phyloP scores from a whole-genome alignment of 2,329 filamentous ascomycete genomes.

The Aspergillus quadrilineatus region DNA sequence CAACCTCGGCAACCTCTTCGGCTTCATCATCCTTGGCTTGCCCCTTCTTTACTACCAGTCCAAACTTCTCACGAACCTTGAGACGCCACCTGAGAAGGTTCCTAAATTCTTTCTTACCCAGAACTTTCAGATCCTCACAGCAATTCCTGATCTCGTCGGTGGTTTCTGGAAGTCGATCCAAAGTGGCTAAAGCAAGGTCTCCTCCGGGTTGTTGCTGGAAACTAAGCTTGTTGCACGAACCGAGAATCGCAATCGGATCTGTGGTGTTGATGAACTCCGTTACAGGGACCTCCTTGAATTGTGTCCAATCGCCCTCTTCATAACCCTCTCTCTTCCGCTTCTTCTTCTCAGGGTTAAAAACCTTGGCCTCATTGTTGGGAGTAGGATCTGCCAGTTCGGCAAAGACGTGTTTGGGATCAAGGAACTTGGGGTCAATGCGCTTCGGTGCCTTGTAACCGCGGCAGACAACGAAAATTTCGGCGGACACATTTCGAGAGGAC shows the following conservation, averaged over 20 bases:
- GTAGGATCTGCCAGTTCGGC: constrained; percentile 82
- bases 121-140: constrained; percentile 80
- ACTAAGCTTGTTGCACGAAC: constrained; percentile 76
- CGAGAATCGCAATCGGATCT: constrained; percentile 90
- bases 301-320: constrained; percentile 89
- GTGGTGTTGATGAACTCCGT: constrained; percentile 92
- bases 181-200: constrained; percentile 80
- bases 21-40: constrained; percentile 52
- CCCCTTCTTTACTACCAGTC: constrained; percentile 73
- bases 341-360: constrained; percentile 96
- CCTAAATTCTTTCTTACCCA: constrained; percentile 94
- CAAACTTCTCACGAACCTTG: constrained; percentile 85
- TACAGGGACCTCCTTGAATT: constrained; percentile 84
- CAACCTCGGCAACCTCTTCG: constrained; percentile 78
- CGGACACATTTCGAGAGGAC: constrained; percentile 91
- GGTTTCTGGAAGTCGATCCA: constrained; percentile 83
- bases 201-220: constrained; percentile 78
- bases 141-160: constrained; percentile 76
- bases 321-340: constrained; percentile 98
- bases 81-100: constrained; percentile 84
- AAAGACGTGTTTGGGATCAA: constrained; percentile 87
- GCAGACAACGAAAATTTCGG: constrained; percentile 98
- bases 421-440: constrained; percentile 83
- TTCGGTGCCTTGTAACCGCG: constrained; percentile 94
- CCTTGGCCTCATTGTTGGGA: constrained; percentile 95